Percentiles rank a stretch among this genome's conserved stretches.
Evolutionary conservation across 208 protist genomes (phyloP).

Genomic region (Leishmania turanica): DNA sequence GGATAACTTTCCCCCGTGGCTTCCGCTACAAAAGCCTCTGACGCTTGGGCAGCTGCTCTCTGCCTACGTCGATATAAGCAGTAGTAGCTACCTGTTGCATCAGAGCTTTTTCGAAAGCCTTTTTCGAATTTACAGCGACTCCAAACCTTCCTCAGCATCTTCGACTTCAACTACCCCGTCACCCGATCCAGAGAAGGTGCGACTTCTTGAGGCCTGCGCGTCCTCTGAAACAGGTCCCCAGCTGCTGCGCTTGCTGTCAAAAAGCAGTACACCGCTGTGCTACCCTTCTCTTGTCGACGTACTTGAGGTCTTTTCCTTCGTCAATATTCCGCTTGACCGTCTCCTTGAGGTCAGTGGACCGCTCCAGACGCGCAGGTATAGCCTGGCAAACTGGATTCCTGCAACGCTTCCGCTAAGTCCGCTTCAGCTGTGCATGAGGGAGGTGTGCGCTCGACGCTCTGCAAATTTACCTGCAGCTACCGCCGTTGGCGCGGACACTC

Average conservation of each 20-base stretch:
- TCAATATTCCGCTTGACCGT: conserved; percentile 73
- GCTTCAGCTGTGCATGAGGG: conserved; percentile 44
- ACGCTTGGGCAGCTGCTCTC: conserved; percentile 71
- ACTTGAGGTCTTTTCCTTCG: conserved; percentile 71
- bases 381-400: conserved; percentile 43
- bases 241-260: conserved; percentile 60
- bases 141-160: conserved; percentile 13
- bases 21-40: conserved; percentile 63
- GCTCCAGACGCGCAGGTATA: conserved; percentile 76
- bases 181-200: conserved; percentile 28
- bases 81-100: conserved; percentile 77
- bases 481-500: conserved; percentile 11
- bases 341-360: conserved; percentile 79
- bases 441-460: conserved; percentile 28
- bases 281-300: conserved; percentile 79
- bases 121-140: conserved; percentile 50
- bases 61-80: conserved; percentile 83
- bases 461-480: conserved; percentile 2
- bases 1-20: conserved; percentile 79
- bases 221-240: conserved; percentile 41
- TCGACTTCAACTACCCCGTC: not conserved
- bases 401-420: not conserved
- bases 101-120: conserved; percentile 80
- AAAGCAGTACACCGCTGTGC: conserved; percentile 51
- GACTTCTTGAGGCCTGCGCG: conserved; percentile 57